Evolutionary conservation across 768 basidiomycete genomes (phyloP).

Genomic region (Tricholoma saponaceum): DNA sequence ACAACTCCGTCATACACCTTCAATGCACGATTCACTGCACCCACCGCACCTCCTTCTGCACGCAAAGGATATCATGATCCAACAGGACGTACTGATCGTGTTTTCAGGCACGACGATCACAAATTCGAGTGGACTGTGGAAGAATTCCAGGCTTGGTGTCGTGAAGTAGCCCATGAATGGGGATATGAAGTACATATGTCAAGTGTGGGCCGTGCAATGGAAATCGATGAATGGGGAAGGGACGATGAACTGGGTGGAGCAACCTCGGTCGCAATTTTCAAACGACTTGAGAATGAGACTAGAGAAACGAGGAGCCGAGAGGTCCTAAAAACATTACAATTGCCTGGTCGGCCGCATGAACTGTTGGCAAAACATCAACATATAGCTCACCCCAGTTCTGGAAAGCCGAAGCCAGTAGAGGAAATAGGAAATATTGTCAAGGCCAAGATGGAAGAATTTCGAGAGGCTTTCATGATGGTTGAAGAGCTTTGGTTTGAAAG

Average conservation of each 20-base stretch:
- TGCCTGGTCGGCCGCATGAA: slow-evolving; percentile 33
- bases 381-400: slow-evolving; percentile 43
- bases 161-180: slow-evolving; percentile 53
- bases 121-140: slow-evolving; percentile 85
- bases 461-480: slow-evolving; percentile 45
- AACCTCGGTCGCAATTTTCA: slow-evolving; percentile 63
- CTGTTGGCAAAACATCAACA: slow-evolving; percentile 48
- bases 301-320: slow-evolving; percentile 37
- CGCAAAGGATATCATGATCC: slow-evolving; percentile 66
- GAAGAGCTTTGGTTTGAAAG: slow-evolving; percentile 49
- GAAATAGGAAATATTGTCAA: slow-evolving; percentile 50
- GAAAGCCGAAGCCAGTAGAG: slow-evolving; percentile 34
- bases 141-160: slow-evolving; percentile 70
- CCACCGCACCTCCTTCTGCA: slow-evolving; percentile 36
- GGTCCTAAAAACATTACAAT: slow-evolving; percentile 20
- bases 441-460: slow-evolving; percentile 49
- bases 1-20: slow-evolving; percentile 87
- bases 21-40: slow-evolving; percentile 69
- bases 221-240: slow-evolving; percentile 70
- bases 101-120: slow-evolving; percentile 82
- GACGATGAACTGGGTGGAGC: slow-evolving; percentile 64
- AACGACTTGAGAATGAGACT: slow-evolving; percentile 32
- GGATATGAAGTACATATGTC: slow-evolving; percentile 63
- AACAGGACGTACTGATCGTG: slow-evolving; percentile 64
- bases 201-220: slow-evolving; percentile 54